phyloP scores from a whole-genome alignment of 805 yeast species.

The Saccharomycopsis schoenii region DNA sequence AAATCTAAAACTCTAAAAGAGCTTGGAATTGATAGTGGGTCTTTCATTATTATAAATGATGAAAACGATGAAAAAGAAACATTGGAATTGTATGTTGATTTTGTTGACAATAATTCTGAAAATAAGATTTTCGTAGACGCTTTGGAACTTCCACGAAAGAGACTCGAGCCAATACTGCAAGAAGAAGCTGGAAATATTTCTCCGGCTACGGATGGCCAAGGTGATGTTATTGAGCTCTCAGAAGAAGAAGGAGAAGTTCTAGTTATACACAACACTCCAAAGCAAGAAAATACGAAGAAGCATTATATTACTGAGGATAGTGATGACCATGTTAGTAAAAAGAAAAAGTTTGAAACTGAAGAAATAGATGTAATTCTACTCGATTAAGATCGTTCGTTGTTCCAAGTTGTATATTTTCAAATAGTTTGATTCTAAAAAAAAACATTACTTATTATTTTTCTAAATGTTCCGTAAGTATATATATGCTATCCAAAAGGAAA shows the following conservation, averaged over 20 bases:
- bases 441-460: not conserved
- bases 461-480: not conserved
- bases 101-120: not conserved
- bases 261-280: not conserved
- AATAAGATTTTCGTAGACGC: not conserved
- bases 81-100: conserved; percentile 47
- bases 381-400: not conserved
- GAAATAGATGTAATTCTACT: not conserved
- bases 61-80: conserved; percentile 61
- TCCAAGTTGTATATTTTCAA: not conserved
- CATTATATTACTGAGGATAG: conserved; percentile 2
- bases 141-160: conserved; percentile 9
- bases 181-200: not conserved
- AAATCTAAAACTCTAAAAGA: conserved; percentile 36
- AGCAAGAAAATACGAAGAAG: conserved; percentile 3
- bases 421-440: not conserved
- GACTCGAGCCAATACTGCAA: not conserved
- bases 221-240: conserved; percentile 1
- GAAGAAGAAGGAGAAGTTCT: conserved; percentile 3
- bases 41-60: conserved; percentile 62
- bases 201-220: not conserved
- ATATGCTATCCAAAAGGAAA: not conserved
- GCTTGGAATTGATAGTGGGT: conserved; percentile 50
- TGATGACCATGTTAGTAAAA: not conserved
- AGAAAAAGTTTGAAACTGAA: conserved; percentile 1